Conservation (phyloP, 805 yeast genomes). For the Crinitomyces ghanaensis region DNA sequence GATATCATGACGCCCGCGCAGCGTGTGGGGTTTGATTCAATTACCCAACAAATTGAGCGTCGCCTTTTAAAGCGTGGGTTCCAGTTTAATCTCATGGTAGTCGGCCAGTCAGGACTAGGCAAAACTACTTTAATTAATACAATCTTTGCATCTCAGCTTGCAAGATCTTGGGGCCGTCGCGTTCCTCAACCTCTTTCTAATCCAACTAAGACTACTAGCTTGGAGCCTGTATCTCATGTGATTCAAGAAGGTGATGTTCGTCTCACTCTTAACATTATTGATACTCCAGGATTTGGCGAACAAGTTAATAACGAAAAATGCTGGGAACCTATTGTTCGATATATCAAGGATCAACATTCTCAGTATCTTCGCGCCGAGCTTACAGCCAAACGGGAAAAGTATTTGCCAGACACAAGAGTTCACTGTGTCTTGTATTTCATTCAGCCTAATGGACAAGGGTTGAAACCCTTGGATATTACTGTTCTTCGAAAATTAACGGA, state of each 20-base stretch:
- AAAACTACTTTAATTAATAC: conserved; percentile 89
- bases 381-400: conserved; percentile 83
- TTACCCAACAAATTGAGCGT: conserved; percentile 90
- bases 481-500: conserved; percentile 78
- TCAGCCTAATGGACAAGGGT: conserved; percentile 80
- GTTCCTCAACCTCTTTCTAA: too few relatives aligned
- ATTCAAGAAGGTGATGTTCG: conserved; percentile 80
- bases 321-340: conserved; percentile 93
- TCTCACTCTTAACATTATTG: conserved; percentile 77
- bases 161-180: conserved; percentile 66
- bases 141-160: conserved; percentile 71
- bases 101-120: conserved; percentile 86
- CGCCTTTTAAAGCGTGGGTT: conserved; percentile 86
- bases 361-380: conserved; percentile 84
- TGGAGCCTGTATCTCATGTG: conserved; percentile 29
- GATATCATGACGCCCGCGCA: conserved; percentile 21
- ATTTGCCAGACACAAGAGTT: conserved; percentile 77
- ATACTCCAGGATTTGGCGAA: conserved; percentile 98
- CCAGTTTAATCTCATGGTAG: conserved; percentile 88
- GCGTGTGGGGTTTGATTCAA: conserved; percentile 94
- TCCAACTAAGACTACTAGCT: too few relatives aligned
- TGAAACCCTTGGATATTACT: conserved; percentile 69
- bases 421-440: conserved; percentile 88
- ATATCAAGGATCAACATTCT: conserved; percentile 91
- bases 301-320: conserved; percentile 89